Evolutionary conservation across 805 yeast genomes (phyloP).

Genomic region (Starmerella lactis-condensi): DNA sequence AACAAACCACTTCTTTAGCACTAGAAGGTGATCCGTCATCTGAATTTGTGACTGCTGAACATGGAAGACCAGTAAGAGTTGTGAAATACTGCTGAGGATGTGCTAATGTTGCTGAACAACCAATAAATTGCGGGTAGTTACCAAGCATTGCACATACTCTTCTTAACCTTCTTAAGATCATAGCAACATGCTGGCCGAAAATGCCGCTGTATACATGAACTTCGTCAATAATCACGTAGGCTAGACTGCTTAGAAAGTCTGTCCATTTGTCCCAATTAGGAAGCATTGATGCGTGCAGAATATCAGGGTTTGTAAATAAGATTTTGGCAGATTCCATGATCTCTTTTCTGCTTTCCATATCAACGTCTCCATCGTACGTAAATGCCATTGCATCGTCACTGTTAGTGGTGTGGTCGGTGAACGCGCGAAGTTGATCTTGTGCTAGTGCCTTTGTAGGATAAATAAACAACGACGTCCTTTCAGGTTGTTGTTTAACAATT

Average conservation of each 20-base stretch:
- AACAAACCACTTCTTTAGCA: conserved; percentile 50
- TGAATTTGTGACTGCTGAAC: conserved; percentile 16
- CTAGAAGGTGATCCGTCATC: conserved; percentile 83
- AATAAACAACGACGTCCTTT: conserved; percentile 59
- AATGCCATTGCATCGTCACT: conserved; percentile 41
- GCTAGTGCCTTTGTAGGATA: conserved; percentile 97
- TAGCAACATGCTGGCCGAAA: conserved; percentile 83
- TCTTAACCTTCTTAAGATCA: conserved; percentile 61
- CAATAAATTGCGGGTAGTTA: conserved; percentile 43
- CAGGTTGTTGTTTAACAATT: conserved; percentile 41
- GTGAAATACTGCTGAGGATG: conserved; percentile 58
- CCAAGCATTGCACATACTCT: conserved; percentile 41
- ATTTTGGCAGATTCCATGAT: conserved; percentile 53
- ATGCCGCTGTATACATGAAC: conserved; percentile 76
- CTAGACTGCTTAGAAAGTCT: conserved; percentile 42
- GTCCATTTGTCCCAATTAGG: conserved; percentile 67
- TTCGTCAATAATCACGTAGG: conserved; percentile 63
- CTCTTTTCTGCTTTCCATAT: conserved; percentile 30
- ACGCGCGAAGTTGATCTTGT: conserved; percentile 81
- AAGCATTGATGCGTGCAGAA: conserved; percentile 65
- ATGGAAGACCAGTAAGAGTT: conserved; percentile 45
- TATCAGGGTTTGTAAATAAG: conserved; percentile 88
- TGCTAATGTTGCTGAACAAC: conserved; percentile 85
- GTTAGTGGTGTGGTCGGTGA: no score
- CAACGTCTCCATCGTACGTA: conserved; percentile 91